A percentile compares a stretch with the other conserved stretches of the same genome.
phyloP scores from a whole-genome alignment of 306 rosid genomes.

The Rosa rugosa region DNA sequence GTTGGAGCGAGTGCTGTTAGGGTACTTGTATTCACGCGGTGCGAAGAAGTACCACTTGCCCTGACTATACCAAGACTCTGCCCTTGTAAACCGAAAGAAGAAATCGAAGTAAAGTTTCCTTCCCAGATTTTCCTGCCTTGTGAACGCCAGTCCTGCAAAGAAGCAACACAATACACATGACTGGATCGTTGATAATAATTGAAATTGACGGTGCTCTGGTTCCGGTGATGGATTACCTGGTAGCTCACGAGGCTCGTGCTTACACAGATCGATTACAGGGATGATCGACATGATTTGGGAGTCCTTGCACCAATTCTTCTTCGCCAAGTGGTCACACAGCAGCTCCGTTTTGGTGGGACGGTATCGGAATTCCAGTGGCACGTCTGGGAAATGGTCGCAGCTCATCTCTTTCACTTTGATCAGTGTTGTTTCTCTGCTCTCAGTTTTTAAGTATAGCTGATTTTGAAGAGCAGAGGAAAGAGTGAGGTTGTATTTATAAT shows the following conservation, averaged over 20 bases:
- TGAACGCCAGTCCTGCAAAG: neutral
- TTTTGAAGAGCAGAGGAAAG: neutral
- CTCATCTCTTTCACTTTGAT: conserved; percentile 10
- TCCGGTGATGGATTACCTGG: conserved; percentile 33
- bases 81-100: neutral
- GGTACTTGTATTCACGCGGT: neutral
- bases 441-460: neutral
- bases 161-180: neutral
- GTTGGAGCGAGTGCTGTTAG: neutral
- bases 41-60: neutral
- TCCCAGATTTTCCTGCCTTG: neutral
- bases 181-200: neutral
- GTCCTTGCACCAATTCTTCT: conserved; percentile 30
- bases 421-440: too few relatives aligned
- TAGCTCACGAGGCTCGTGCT: conserved; percentile 53
- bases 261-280: conserved; percentile 41
- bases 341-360: conserved; percentile 64
- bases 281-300: conserved; percentile 12
- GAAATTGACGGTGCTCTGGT: neutral
- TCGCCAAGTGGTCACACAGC: conserved; percentile 23
- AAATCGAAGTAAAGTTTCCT: neutral
- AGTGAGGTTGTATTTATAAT: neutral
- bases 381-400: neutral
- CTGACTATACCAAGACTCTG: neutral
- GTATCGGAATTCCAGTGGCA: conserved; percentile 50